Evolutionary conservation across 805 yeast genomes (phyloP), one percentile per base, ranked within the genome.

Genomic region (Kuraishia floccosa): DNA sequence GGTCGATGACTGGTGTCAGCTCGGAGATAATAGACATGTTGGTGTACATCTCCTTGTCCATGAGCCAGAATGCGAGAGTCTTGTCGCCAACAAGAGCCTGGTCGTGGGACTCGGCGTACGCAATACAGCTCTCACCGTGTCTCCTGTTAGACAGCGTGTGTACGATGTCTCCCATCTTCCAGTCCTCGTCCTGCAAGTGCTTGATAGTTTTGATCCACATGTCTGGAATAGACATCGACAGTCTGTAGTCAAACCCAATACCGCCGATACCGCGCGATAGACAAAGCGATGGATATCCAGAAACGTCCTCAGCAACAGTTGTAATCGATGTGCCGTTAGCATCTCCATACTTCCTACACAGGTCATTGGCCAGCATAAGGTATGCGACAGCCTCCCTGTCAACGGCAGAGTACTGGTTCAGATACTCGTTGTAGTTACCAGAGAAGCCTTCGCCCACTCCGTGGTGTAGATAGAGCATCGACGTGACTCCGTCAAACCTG

Each of bases 41-140:
- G 22, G 96, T 89, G 56, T 89, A 89, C 97, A 89, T 87, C 42
- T 87, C 94, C 39, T 89, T 86, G 58, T 89, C 98, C 97, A 89
- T 89, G 35, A 89, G 66, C 98, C 98, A 91, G 50, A 89, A 89
- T 1, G 97, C 97, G 36, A 89, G 58, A 3, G 96, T 84, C 53
- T 89, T 89, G 52, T 89, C 98, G 32, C 98, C 98, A 15, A 89
- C 98, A 33, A 89, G 65, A 6, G 97, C 97, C 60, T 89, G 98
- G 52, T 89, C 98, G 50, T 89, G 98, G 11, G 93, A 79, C 57
- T 89, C 98, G 39, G 93, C 82, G 49, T 89, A 89, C 3, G 91
- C 78, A 41, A 89, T 83, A 32, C 96, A 87, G 48, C 74, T 76
- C 54, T 89, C 97, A 25, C 75, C 73, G 52, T 86, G 75, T 40